Percentiles rank a stretch among this genome's conserved stretches.
phyloP scores from a whole-genome alignment of 805 yeast species.

The Saturnispora sekii region DNA sequence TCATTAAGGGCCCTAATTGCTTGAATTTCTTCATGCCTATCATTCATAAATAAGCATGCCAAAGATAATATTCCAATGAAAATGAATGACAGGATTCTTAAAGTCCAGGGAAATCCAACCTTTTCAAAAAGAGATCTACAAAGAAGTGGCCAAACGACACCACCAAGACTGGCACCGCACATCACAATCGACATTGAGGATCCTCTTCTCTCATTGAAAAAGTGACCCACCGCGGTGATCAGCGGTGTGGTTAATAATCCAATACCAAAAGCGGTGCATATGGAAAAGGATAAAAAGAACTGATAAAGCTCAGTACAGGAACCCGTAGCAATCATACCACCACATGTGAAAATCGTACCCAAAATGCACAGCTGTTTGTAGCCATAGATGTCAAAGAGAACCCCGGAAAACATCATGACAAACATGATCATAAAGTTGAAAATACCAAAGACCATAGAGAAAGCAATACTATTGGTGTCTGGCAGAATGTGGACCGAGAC shows the following conservation, averaged over 20 bases:
- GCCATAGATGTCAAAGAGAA: constrained; percentile 39
- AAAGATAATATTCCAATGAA: constrained; percentile 25
- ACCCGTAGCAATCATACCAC: constrained; percentile 37
- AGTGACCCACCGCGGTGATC: constrained; percentile 48
- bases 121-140: constrained; percentile 38
- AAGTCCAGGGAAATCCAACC: constrained; percentile 54
- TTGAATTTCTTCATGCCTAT: constrained; percentile 18
- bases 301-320: constrained; percentile 37
- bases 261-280: constrained; percentile 36
- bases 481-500: constrained; percentile 43
- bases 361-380: constrained; percentile 28
- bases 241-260: constrained; percentile 36
- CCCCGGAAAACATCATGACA: constrained; percentile 34
- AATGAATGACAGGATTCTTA: constrained; percentile 42
- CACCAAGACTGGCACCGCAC: constrained; percentile 50
- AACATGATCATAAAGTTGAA: constrained; percentile 34
- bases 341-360: constrained; percentile 30
- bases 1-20: constrained; percentile 1
- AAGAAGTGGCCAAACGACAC: constrained; percentile 45
- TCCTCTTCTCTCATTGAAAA: constrained; percentile 49
- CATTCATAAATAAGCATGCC: constrained; percentile 27
- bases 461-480: constrained; percentile 33
- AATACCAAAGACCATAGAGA: constrained; percentile 67
- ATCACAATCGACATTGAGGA: constrained; percentile 53
- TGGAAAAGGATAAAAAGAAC: constrained; percentile 42